Base-by-base conservation (phyloP, 768 basidiomycete species). In the Pleurotus pulmonarius region DNA sequence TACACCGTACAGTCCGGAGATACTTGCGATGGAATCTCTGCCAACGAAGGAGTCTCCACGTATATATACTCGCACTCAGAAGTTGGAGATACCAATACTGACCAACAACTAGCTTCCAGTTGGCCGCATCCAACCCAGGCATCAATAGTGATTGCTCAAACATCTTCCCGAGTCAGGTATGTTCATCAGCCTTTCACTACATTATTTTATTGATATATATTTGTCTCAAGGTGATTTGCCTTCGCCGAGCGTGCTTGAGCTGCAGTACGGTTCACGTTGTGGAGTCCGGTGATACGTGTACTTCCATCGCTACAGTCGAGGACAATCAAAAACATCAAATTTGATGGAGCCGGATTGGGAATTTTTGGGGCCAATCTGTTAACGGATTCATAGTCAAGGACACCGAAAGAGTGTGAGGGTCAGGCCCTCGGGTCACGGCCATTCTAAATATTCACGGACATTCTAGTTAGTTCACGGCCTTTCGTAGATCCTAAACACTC, bases 11-110 rank as follows among this genome's bases (percentile, higher is more conserved):
- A 68, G 24, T 43, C 64, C 4, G 79, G 79, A 5, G 83, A 86
- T 65, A 80, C 74, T 56, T 88, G 86, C 67, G 76, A 83, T 64
- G 66, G 59, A 29, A 85, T 86, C 63, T 82, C 77, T n/a, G 73
- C 72, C 3, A 67, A 69, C 2, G 65, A 78, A 56, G 73, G 73
- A 58, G 76, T 74, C 26, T 81, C 82, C 3, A 80, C 78, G 73
- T 86, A 63, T 60, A 72, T 63, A 13, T 46, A 44, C 55, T 44
- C 9, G 34, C 22, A 9, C 12, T 8, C 26, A 25, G 22, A 13
- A 13, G 29, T 38, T 37, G 45, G 43, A 44, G 3, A n/a, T n/a
- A 47, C 24, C 51, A 16, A 25, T n/a, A 39, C 22, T 39, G 38
- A 5, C 38, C 9, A 48, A 22, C 20, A 12, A 37, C 47, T 56